These are phyloP conservation scores for Epithemia pelagica DNA, from an alignment of 108 stramenopile species.

Conservation along the genomic window DNA sequence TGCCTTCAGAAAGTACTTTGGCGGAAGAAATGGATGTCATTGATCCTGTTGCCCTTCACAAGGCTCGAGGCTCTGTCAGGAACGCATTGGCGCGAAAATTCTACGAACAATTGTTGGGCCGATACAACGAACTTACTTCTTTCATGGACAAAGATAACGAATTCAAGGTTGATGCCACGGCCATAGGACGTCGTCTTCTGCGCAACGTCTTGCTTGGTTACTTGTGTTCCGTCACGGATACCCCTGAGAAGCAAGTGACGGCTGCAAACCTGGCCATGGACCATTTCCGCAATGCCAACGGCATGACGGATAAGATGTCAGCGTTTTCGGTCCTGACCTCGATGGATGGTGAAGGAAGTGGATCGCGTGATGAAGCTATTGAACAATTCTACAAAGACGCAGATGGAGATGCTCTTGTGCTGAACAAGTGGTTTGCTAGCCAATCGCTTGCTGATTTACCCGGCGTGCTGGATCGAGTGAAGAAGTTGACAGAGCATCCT, in stretches of 20 bases:
- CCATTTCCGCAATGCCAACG: conserved; percentile 66
- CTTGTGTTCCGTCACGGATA: conserved; percentile 55
- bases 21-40: conserved; percentile 58
- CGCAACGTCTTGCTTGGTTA: conserved; percentile 76
- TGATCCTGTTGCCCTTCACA: conserved; percentile 64
- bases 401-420: conserved; percentile 63
- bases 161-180: conserved; percentile 56
- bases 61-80: conserved; percentile 59
- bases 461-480: conserved; percentile 55
- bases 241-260: conserved; percentile 46
- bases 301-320: conserved; percentile 93
- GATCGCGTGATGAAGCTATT: conserved; percentile 42
- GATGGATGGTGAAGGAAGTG: conserved; percentile 63
- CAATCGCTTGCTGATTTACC: conserved; percentile 74
- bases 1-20: conserved; percentile 77
- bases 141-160: conserved; percentile 33
- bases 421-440: conserved; percentile 88
- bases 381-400: conserved; percentile 76
- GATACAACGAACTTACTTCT: conserved; percentile 63
- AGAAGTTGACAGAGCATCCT: conserved; percentile 61
- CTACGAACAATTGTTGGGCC: conserved; percentile 35
- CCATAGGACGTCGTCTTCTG: conserved; percentile 67
- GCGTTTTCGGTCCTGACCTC: conserved; percentile 66
- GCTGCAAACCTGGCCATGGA: conserved; percentile 50
- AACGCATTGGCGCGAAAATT: conserved; percentile 57